phyloP scores from a whole-genome alignment of 257 asterid genomes.

The Cynanchum wilfordii region DNA sequence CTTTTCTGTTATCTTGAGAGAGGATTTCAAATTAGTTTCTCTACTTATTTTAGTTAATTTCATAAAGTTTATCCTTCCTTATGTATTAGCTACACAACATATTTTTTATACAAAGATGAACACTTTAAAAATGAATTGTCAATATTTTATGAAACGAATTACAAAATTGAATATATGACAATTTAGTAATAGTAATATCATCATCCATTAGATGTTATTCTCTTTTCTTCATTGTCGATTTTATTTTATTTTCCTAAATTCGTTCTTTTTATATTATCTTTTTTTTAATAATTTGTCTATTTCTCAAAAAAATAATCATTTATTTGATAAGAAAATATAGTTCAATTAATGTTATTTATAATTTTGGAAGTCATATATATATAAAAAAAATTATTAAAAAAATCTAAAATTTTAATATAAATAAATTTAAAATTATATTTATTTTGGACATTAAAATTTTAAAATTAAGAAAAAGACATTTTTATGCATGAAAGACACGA shows the following conservation, averaged over 20 bases:
- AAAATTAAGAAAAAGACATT: not conserved
- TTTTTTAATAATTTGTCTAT: too few species aligned
- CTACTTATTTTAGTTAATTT: slow-evolving; percentile 4
- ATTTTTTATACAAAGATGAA: not conserved
- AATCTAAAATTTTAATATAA: too few species aligned
- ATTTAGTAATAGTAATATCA: not conserved
- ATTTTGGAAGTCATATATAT: too few species aligned
- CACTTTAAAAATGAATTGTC: slow-evolving; percentile 15
- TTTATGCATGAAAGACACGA: not conserved
- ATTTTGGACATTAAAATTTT: too few species aligned
- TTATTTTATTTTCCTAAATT: too few species aligned
- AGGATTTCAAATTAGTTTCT: slow-evolving; percentile 27
- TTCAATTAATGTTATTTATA: too few species aligned
- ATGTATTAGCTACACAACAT: slow-evolving; percentile 17
- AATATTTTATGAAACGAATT: slow-evolving; percentile 1
- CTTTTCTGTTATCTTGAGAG: slow-evolving; percentile 14
- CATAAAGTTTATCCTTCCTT: slow-evolving; percentile 12
- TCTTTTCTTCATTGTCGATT: not conserved
- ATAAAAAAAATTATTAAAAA: too few species aligned
- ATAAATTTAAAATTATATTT: too few species aligned
- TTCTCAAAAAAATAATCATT: too few species aligned
- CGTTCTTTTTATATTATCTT: too few species aligned
- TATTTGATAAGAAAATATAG: too few species aligned
- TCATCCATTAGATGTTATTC: not conserved
- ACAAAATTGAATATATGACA: not conserved